Percentiles rank a stretch among this genome's conserved stretches.
Conservation (phyloP, 169 alveolate genomes). For the Fabrea salina region DNA sequence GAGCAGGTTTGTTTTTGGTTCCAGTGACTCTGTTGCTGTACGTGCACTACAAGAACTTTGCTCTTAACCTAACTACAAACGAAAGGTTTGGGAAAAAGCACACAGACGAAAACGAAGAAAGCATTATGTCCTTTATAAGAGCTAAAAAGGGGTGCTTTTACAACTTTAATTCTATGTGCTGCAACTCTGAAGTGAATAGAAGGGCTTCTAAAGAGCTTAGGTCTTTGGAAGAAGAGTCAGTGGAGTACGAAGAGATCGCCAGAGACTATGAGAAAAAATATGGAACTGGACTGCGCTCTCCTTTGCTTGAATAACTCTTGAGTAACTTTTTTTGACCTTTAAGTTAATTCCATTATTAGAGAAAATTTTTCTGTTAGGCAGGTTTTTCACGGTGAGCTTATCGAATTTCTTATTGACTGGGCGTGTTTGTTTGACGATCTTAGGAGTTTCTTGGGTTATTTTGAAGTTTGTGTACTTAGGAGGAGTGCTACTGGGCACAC, state of each 20-base stretch:
- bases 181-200: not conserved
- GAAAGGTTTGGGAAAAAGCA: conserved; percentile 1
- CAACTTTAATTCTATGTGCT: conserved; percentile 15
- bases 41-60: conserved; percentile 14
- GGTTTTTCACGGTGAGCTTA: no score
- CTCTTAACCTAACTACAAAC: conserved; percentile 1
- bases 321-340: no score
- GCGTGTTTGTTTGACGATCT: no score
- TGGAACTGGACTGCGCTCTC: no score
- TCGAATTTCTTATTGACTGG: no score
- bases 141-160: not conserved
- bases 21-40: not conserved
- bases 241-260: not conserved
- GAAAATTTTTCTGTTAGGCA: no score
- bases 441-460: no score
- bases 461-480: no score
- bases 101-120: not conserved
- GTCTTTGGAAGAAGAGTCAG: conserved; percentile 10
- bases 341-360: no score
- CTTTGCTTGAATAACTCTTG: no score
- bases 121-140: not conserved
- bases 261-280: not conserved
- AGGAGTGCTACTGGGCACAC: no score
- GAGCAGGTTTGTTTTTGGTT: not conserved
- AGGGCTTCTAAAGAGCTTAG: conserved; percentile 7